Evolutionary conservation across 495 filamentous ascomycete species (phyloP), one percentile per base, ranked within the genome.

Genomic region (Cercophora newfieldiana): DNA sequence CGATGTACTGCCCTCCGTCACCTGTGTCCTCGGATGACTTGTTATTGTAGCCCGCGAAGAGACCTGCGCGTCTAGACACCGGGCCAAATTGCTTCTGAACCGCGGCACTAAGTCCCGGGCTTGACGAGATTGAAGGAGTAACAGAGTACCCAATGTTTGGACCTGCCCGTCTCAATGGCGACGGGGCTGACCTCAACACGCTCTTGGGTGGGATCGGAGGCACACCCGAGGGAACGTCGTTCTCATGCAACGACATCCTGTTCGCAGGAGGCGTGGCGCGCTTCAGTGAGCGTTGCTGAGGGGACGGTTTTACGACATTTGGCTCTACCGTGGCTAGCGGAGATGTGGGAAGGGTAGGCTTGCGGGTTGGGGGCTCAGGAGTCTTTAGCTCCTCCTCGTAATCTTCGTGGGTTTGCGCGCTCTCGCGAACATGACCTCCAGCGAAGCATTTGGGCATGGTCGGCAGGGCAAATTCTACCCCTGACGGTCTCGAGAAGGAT

Each of bases 341-440:
- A 3, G 70, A 54, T 21, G 61, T 70, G 1, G 72, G 70, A 16
- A 72, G 65, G 7, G 62, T 65, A 4, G 63, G 70, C 21, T 57
- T 68, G 37, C 65, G 67, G 0, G 68, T 68, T n/a, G 67, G 61
- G 12, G 65, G 62, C 25, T 69, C 64, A 54, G 56, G 54, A 21
- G 58, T 31, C 16, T 63, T 49, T 1, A 57, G 10, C n/a, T 49
- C 37, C 7, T 58, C 61, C 21, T 80, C 71, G 5, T 73, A 75
- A 12, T 89, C 85, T 29, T 80, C 82, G 28, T 81, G 71, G 53
- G 86, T 87, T 54, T 90, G 87, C 0, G 88, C 83, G 31, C 77
- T 63, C 74, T 91, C 89, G 16, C 87, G 79, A 58, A 87, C 69
- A 72, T 91, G 89, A 0, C 83, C 79, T 4, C 70, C 57, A 5